Percentiles rank a stretch among this genome's conserved stretches.
Evolutionary conservation across 768 basidiomycete genomes (phyloP).

Genomic region (Leccinum variicolor): DNA sequence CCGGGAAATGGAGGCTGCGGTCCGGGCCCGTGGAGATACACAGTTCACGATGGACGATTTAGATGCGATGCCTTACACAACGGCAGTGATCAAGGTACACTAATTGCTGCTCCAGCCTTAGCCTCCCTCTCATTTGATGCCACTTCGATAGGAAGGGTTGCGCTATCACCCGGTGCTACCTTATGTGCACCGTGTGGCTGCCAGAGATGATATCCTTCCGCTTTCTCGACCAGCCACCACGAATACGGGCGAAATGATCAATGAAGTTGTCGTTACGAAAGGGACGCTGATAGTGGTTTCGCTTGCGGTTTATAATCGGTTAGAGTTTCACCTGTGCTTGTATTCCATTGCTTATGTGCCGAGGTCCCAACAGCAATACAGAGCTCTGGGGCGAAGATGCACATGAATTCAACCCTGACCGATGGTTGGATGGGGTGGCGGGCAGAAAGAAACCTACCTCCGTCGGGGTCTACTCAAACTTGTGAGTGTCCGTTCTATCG

Average conservation of each 20-base stretch:
- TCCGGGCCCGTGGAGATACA: slow-evolving; percentile 9
- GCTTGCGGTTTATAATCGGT: slow-evolving; percentile 56
- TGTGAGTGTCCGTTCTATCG: slow-evolving; percentile 14
- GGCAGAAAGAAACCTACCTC: slow-evolving; percentile 17
- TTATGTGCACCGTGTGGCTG: slow-evolving; percentile 48
- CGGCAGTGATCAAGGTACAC: slow-evolving; percentile 32
- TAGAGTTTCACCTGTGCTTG: neutral
- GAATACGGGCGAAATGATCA: slow-evolving; percentile 40
- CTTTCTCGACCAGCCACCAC: slow-evolving; percentile 51
- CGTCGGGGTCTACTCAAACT: slow-evolving; percentile 28
- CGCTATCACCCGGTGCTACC: slow-evolving; percentile 49
- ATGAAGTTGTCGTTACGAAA: slow-evolving; percentile 45
- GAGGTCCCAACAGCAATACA: slow-evolving; percentile 16
- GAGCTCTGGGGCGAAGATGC: slow-evolving; percentile 32
- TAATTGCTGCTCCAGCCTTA: slow-evolving; percentile 14
- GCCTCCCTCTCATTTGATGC: neutral
- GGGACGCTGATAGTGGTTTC: slow-evolving; percentile 46
- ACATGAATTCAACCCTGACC: slow-evolving; percentile 29
- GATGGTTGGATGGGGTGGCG: slow-evolving; percentile 21
- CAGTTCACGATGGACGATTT: slow-evolving; percentile 37
- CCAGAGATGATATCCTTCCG: slow-evolving; percentile 57
- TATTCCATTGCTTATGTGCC: neutral
- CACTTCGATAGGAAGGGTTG: slow-evolving; percentile 40
- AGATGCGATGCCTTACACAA: slow-evolving; percentile 50
- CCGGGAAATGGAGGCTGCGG: slow-evolving; percentile 2